Evolutionary conservation across 192 early-diverging fungal genomes (phyloP).

Genomic region (Lobosporangium transversale): DNA sequence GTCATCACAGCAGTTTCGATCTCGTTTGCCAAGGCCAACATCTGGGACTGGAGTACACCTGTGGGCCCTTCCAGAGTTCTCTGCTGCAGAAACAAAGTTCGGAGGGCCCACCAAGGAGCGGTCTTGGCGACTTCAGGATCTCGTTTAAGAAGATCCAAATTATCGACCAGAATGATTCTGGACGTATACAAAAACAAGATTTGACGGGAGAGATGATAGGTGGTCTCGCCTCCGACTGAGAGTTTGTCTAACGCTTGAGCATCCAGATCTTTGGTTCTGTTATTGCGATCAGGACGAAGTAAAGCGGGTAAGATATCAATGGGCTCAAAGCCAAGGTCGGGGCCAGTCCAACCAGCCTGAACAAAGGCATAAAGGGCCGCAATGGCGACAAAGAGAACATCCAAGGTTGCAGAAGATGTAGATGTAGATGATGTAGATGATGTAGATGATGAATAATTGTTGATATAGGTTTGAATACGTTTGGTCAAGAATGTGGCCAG

Average conservation of each 20-base stretch:
- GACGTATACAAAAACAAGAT: constrained; percentile 78
- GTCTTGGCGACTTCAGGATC: constrained; percentile 50
- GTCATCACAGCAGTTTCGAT: constrained; percentile 23
- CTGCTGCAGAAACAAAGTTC: constrained; percentile 83
- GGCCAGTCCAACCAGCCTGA: constrained; percentile 92
- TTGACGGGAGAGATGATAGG: constrained; percentile 78
- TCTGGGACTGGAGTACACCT: constrained; percentile 62
- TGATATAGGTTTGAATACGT: constrained; percentile 52
- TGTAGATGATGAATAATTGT: no score
- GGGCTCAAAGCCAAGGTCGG: constrained; percentile 69
- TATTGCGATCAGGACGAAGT: constrained; percentile 43
- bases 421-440: constrained; percentile 2
- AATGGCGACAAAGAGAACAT: constrained; percentile 68
- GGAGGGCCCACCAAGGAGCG: constrained; percentile 79
- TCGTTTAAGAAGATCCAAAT: constrained; percentile 19
- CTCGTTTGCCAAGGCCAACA: constrained; percentile 41
- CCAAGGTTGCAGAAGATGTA: constrained; percentile 30
- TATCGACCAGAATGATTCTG: constrained; percentile 69
- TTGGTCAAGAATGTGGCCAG: constrained; percentile 52
- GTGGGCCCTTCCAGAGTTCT: constrained; percentile 68
- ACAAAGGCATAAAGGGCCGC: constrained; percentile 84
- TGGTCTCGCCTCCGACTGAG: constrained; percentile 84
- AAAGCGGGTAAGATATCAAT: constrained; percentile 66
- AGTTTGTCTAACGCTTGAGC: constrained; percentile 63
- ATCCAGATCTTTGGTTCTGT: constrained; percentile 48